Evolutionary conservation across 1,284 basidiomycete species (phyloP).

Genomic region (Peniophora sp.): DNA sequence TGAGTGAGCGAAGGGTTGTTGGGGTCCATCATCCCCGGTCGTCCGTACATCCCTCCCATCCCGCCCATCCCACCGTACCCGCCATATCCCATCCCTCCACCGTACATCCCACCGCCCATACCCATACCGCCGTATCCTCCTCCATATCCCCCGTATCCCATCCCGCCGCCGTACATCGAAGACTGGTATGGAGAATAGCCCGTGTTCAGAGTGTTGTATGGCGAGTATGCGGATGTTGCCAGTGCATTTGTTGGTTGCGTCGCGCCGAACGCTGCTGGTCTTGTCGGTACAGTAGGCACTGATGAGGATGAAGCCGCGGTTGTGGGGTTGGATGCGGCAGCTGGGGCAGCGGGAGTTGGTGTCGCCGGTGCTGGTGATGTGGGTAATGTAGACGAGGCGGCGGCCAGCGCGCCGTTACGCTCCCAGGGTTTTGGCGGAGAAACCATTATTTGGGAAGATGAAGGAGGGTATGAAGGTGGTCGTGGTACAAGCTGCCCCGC

Average conservation of each 20-base stretch:
- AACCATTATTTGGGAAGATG: slow-evolving; percentile 36
- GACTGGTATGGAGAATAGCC: slow-evolving; percentile 34
- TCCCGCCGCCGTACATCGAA: slow-evolving; percentile 27
- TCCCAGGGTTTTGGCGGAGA: slow-evolving; percentile 88
- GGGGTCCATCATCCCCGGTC: slow-evolving; percentile 42
- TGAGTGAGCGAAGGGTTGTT: slow-evolving; percentile 70
- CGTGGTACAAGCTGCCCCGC: too few species aligned
- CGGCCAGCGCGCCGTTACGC: slow-evolving; percentile 37
- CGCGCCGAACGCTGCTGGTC: neutral
- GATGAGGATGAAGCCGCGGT: slow-evolving; percentile 15
- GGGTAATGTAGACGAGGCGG: slow-evolving; percentile 18
- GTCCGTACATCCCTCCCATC: slow-evolving; percentile 28
- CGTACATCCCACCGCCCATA: slow-evolving; percentile 19
- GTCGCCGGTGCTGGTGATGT: slow-evolving; percentile 11
- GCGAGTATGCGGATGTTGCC: slow-evolving; percentile 24
- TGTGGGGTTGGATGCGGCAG: slow-evolving; percentile 14
- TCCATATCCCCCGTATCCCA: slow-evolving; percentile 24
- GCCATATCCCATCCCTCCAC: slow-evolving; percentile 24
- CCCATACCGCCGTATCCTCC: slow-evolving; percentile 28
- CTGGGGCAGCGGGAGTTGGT: slow-evolving; percentile 7
- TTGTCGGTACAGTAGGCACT: neutral
- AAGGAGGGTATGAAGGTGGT: too few species aligned
- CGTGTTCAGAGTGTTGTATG: slow-evolving; percentile 39
- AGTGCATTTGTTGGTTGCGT: slow-evolving; percentile 10
- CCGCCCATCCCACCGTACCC: slow-evolving; percentile 17